Evolutionary conservation across 805 yeast species (phyloP).

Genomic region (Saturnispora quitensis): DNA sequence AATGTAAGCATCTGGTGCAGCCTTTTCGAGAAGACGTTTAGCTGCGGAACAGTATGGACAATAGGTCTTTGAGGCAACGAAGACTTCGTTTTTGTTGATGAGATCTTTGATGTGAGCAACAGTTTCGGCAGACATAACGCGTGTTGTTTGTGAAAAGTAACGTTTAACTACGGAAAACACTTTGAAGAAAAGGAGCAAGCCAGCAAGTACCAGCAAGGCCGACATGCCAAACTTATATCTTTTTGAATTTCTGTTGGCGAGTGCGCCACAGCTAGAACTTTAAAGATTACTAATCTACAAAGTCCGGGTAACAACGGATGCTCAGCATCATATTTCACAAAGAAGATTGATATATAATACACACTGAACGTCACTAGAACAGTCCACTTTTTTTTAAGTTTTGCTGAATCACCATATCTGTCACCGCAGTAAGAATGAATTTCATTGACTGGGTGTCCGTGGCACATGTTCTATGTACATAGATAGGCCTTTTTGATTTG

Average conservation of each 20-base stretch:
- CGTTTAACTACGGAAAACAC: constrained; percentile 24
- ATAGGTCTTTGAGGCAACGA: constrained; percentile 74
- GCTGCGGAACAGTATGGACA: constrained; percentile 58
- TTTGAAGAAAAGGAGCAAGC: constrained; percentile 14
- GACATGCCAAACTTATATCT: not conserved
- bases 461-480: constrained; percentile 91
- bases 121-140: constrained; percentile 52
- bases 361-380: constrained; percentile 28
- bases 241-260: not conserved
- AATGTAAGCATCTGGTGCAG: constrained; percentile 41
- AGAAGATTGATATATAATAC: not conserved
- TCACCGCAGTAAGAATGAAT: constrained; percentile 85
- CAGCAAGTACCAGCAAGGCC: not conserved
- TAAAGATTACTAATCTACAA: not conserved
- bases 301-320: not conserved
- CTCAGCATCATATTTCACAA: not conserved
- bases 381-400: constrained; percentile 74
- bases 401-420: constrained; percentile 82
- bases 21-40: constrained; percentile 32
- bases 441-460: constrained; percentile 86
- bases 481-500: constrained; percentile 60
- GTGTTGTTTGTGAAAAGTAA: constrained; percentile 24
- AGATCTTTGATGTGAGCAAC: constrained; percentile 50
- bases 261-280: not conserved
- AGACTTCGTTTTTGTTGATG: constrained; percentile 56